A percentile compares a stretch with the other conserved stretches of the same genome.
Conservation (phyloP, 345 rosid genomes). For the Populus ilicifolia region DNA sequence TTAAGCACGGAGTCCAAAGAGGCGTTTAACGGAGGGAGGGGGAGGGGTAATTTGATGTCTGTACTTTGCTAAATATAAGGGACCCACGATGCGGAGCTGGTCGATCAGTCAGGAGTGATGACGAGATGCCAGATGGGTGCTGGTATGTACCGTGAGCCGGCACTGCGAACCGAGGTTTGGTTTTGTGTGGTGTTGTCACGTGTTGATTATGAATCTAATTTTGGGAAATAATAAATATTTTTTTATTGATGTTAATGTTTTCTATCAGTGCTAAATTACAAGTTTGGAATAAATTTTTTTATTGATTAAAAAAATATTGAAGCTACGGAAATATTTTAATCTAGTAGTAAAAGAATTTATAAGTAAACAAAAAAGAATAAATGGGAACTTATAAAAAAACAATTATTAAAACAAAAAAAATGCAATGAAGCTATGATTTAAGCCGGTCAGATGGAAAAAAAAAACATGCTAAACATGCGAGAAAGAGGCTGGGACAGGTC, state of each 20-base stretch:
- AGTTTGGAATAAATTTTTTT: too few relatives aligned
- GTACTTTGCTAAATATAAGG: not conserved
- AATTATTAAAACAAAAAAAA: too few relatives aligned
- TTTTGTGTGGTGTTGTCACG: not conserved
- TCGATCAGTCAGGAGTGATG: not conserved
- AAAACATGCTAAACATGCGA: too few relatives aligned
- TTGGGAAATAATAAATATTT: not conserved
- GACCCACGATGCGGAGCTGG: not conserved
- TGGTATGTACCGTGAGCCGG: not conserved
- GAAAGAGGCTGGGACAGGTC: too few relatives aligned
- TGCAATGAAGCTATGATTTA: too few relatives aligned
- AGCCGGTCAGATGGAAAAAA: too few relatives aligned
- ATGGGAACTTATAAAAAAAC: too few relatives aligned
- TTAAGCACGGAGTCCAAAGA: conserved; percentile 36
- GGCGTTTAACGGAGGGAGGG: not conserved
- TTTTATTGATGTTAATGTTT: not conserved
- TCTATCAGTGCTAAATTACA: not conserved
- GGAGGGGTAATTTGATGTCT: not conserved
- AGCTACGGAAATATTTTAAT: too few relatives aligned
- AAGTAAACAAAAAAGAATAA: too few relatives aligned
- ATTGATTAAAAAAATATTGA: too few relatives aligned
- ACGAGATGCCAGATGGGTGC: not conserved
- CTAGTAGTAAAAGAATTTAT: too few relatives aligned
- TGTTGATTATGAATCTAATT: not conserved
- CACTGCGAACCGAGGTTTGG: not conserved